Percentiles rank a stretch among this genome's conserved stretches.
Conservation (phyloP, 805 yeast species). For the Starmerella gropengiesseri region DNA sequence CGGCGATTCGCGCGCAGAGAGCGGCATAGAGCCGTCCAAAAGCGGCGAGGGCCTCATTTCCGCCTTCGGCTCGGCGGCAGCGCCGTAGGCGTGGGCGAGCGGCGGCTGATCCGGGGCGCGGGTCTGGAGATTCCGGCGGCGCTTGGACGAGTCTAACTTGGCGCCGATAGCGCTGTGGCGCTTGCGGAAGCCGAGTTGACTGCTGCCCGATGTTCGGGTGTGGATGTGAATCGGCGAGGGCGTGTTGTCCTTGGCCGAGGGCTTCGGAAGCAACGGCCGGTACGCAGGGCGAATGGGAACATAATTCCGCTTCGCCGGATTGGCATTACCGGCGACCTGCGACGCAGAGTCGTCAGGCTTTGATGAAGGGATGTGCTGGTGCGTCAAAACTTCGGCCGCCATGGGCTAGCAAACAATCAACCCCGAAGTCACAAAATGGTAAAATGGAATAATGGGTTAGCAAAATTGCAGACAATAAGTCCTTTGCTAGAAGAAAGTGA, state of each 20-base stretch:
- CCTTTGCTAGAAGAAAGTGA: not conserved
- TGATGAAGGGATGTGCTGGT: not conserved
- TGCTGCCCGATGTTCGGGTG: constrained; percentile 11
- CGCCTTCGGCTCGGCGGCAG: not conserved
- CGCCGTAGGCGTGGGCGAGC: not conserved
- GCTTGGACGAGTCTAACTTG: constrained; percentile 5
- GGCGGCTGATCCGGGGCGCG: constrained; percentile 1
- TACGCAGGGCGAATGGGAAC: constrained; percentile 31
- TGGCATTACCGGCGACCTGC: not conserved
- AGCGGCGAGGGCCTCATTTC: not conserved
- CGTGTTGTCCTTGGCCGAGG: constrained; percentile 15
- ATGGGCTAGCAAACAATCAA: not conserved
- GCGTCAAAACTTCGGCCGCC: constrained; percentile 4
- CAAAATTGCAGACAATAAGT: not conserved
- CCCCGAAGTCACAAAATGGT: not conserved
- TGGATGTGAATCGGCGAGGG: constrained; percentile 14
- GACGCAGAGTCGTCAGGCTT: not conserved
- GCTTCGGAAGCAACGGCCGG: constrained; percentile 31
- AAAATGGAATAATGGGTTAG: constrained; percentile 4
- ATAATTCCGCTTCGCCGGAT: constrained; percentile 15
- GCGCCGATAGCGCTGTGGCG: constrained; percentile 1
- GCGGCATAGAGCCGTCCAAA: not conserved
- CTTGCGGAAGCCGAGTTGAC: constrained; percentile 5
- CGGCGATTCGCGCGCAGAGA: not conserved
- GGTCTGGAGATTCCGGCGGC: constrained; percentile 4